These are phyloP conservation scores for Penicillium occitanis DNA, from an alignment of 2,329 filamentous ascomycete species.

Conservation along the genomic window DNA sequence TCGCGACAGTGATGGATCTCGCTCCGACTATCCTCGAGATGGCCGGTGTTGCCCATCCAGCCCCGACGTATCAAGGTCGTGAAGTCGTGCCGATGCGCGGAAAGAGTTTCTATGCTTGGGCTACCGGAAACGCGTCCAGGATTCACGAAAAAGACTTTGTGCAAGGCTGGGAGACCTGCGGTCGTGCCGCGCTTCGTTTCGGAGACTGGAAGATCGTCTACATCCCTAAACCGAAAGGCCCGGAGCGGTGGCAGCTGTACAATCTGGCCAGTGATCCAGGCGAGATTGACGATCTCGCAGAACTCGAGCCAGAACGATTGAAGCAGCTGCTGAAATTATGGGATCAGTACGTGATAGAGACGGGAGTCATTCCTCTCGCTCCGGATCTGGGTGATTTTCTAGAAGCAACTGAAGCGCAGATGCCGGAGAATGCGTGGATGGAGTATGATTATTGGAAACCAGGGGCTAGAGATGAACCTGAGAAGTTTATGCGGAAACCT, in stretches of 20 bases:
- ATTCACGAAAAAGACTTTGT: conserved; percentile 56
- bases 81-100: not conserved
- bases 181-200: conserved; percentile 55
- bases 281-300: conserved; percentile 50
- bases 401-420: conserved; percentile 62
- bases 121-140: conserved; percentile 23
- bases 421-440: conserved; percentile 66
- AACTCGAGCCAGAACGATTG: conserved; percentile 46
- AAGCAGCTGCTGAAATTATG: conserved; percentile 54
- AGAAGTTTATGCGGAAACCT: conserved; percentile 44
- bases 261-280: not conserved
- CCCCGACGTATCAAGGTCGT: not conserved
- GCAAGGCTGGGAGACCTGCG: conserved; percentile 59
- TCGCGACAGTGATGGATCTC: conserved; percentile 56
- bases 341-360: conserved; percentile 60
- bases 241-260: conserved; percentile 33
- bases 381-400: conserved; percentile 60
- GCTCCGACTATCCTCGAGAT: conserved; percentile 48
- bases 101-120: not conserved
- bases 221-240: conserved; percentile 54
- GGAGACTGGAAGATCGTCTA: conserved; percentile 60
- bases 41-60: conserved; percentile 34
- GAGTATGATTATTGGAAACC: conserved; percentile 65
- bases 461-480: conserved; percentile 51
- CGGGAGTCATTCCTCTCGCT: conserved; percentile 59